Evolutionary conservation across 2,329 filamentous ascomycete species (phyloP).

Genomic region (Xylaria arbuscula): DNA sequence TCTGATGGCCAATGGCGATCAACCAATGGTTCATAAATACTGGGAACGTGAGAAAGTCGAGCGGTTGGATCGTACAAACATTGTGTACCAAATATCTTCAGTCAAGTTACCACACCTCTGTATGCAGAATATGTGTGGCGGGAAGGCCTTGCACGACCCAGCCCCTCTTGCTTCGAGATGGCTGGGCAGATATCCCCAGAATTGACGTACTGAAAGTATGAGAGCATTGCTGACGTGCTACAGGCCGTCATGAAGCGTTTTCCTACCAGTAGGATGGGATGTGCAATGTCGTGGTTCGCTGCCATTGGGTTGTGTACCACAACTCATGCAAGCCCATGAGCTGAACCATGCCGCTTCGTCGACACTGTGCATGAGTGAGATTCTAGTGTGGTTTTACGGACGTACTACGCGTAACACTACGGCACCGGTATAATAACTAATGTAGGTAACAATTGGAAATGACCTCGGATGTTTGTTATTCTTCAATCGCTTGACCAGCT

Average conservation of each 20-base stretch:
- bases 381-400: constrained; percentile 6
- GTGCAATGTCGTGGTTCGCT: constrained; percentile 46
- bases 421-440: no score
- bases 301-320: constrained; percentile 45
- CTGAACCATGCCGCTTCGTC: constrained; percentile 40
- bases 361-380: constrained; percentile 35
- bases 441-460: constrained; percentile 34
- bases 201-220: constrained; percentile 13
- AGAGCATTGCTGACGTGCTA: constrained; percentile 31
- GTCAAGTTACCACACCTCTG: no score
- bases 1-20: constrained; percentile 6
- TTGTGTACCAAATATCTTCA: no score
- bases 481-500: constrained; percentile 29
- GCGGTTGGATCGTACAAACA: neutral
- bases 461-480: constrained; percentile 25
- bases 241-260: constrained; percentile 28
- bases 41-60: neutral
- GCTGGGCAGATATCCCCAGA: constrained; percentile 28
- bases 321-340: constrained; percentile 46
- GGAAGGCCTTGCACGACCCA: constrained; percentile 18
- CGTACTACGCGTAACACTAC: neutral
- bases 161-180: constrained; percentile 27
- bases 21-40: neutral
- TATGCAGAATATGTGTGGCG: constrained; percentile 23
- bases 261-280: constrained; percentile 35